Evolutionary conservation across 352 stramenopile genomes (phyloP), one percentile per base, ranked within the genome.

Genomic region (Phytophthora capsici): DNA sequence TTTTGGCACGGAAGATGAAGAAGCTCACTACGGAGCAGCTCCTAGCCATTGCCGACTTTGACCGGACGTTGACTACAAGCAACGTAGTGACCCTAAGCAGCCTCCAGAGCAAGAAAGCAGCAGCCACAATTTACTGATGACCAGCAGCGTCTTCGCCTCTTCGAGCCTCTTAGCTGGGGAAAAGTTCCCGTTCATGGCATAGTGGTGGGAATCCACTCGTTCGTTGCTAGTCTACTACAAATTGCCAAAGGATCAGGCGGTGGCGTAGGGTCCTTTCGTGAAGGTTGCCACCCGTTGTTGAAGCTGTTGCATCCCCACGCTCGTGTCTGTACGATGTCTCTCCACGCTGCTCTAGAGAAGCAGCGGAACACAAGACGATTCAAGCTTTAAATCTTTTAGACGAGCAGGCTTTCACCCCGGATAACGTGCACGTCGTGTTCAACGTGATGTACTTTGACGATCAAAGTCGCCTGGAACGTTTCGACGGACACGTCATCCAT

Each of bases 21-120:
- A 90, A 90, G 55, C 89, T 93, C 57, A 71, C 64, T 25, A 69
- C 85, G 17, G 72, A 80, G 48, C 78, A 87, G 41, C 43, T 93
- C 25, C 49, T 93, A 34, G 72, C 91, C 43, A 91, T 93, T 34
- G 69, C 82, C 23, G 84, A 93, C 46, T 93, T 93, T 61, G 84
- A 93, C 66, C 81, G 84, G 45, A 93, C 82, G 36, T 68, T 93
- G 37, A 71, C 61, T 82, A 66, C 63, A 77, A 76, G 47, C 51
- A 38, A 17, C 41, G 41, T 4, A 45, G 26, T n/a, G 56, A 62
- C 20, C 40, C 43, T 6, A 48, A 57, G 8, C 28, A 26, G 1
- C 55, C 49, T 0, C 22, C 62, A 14, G 45, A 68, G 44, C 62
- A 51, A 50, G 67, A 75, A 32, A 71, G 7, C 46, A 75, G 67